Evolutionary conservation across 129 eudicot genomes (phyloP).

Genomic region (Gnaphalium uliginosum): DNA sequence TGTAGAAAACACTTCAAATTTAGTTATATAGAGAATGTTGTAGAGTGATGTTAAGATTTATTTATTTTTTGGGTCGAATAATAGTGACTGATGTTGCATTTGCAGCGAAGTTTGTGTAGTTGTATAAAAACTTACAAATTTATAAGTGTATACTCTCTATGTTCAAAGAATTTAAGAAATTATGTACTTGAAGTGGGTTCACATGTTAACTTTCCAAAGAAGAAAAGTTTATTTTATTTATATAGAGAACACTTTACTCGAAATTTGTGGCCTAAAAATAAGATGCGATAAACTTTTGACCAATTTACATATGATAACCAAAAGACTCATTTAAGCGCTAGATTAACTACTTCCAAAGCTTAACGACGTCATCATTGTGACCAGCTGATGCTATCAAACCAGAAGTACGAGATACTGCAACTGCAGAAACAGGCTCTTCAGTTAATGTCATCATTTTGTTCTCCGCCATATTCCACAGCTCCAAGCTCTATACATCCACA

Average conservation of each 20-base stretch:
- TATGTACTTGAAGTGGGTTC: not conserved
- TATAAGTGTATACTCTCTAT: slow-evolving; percentile 3
- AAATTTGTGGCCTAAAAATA: not conserved
- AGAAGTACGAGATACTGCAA: slow-evolving; percentile 48
- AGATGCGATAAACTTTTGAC: not conserved
- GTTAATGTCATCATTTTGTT: slow-evolving; percentile 55
- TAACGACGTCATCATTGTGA: slow-evolving; percentile 42
- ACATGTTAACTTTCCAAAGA: not conserved
- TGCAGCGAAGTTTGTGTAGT: slow-evolving; percentile 13
- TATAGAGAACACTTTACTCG: not conserved
- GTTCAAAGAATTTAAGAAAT: not conserved
- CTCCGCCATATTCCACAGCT: slow-evolving; percentile 70
- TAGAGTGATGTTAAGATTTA: slow-evolving; percentile 30
- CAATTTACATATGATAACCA: not conserved
- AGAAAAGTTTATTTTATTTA: too few relatives aligned
- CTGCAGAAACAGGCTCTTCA: slow-evolving; percentile 44
- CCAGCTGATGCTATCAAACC: slow-evolving; percentile 68
- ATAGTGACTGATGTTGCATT: slow-evolving; percentile 15
- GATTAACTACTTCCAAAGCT: slow-evolving; percentile 61
- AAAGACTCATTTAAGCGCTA: not conserved
- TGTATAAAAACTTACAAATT: slow-evolving; percentile 24
- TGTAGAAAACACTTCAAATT: slow-evolving; percentile 19
- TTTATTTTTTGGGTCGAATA: slow-evolving; percentile 27
- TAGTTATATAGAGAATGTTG: slow-evolving; percentile 32
- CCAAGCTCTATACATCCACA: slow-evolving; percentile 48